Base-by-base conservation (phyloP, 768 basidiomycete species). In the Trametopsis cervina region DNA sequence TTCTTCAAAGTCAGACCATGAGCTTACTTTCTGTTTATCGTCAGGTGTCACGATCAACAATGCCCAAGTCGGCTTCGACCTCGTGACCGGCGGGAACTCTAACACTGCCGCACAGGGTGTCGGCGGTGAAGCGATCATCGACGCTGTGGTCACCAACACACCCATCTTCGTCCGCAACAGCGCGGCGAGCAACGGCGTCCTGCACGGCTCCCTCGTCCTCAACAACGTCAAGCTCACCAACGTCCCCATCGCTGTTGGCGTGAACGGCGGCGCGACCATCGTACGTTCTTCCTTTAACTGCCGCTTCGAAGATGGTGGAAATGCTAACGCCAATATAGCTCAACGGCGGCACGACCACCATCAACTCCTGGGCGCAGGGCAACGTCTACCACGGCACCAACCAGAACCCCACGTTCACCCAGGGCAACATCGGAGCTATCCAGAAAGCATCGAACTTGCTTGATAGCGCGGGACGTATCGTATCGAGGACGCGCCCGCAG, bases 331-430 rank as follows among this genome's bases (percentile, higher is more conserved):
- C 18, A 15, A 29, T 18, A 4, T 24, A 56, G 55, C 74, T 86
- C 17, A 45, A 45, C 4, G 58, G 58, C 12, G 81, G 80, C 33
- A 76, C 76, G 1, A 77, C 57, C 6, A 77, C 75, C 0, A 81
- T 86, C 56, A 58, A 69, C 2, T 75, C 83, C 1, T 89, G 87
- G 88, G 85, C 71, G 1, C 85, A 89, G 63, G 88, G 88, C 25
- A 85, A 89, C 51, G 71, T 83, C 24, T 89, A 74, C 60, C 68
- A 66, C 2, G 84, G 85, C 20, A 67, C 72, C 2, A 70, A 67
- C 48, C 50, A 68, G 2, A 53, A 53, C 2, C 70, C 70, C 2
- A 63, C 39, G 3, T 89, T 76, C 61, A 70, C 68, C 1, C 77
- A 86, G 61, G 75, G 72, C 15, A 59, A 61, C 36, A 73, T 87